phyloP scores from a whole-genome alignment of 768 basidiomycete genomes.

The Termitomyces sp. region DNA sequence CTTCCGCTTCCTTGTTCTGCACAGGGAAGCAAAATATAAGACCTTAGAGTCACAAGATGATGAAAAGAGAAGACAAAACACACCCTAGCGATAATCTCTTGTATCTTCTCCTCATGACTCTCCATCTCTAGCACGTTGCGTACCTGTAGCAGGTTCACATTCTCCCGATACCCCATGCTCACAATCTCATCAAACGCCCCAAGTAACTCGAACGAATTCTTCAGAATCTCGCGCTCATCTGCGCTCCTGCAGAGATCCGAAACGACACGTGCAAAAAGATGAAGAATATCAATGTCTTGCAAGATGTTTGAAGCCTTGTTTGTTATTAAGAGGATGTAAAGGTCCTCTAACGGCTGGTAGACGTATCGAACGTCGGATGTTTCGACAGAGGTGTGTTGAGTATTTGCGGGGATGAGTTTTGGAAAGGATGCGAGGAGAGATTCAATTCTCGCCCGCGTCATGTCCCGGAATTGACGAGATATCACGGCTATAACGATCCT shows the following conservation, averaged over 20 bases:
- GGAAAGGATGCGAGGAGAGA: constrained; percentile 95
- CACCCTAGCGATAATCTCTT: constrained; percentile 95
- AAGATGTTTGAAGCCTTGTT: constrained; percentile 99
- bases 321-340: constrained; percentile 95
- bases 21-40: neutral
- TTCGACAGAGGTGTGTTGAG: constrained; percentile 87
- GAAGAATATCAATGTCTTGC: constrained; percentile 95
- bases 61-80: constrained; percentile 17
- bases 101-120: constrained; percentile 91
- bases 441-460: constrained; percentile 90
- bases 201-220: constrained; percentile 89
- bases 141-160: constrained; percentile 74
- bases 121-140: constrained; percentile 82
- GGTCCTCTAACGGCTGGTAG: constrained; percentile 72
- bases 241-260: constrained; percentile 84
- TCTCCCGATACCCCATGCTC: constrained; percentile 80
- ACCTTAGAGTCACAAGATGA: neutral
- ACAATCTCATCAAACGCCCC: constrained; percentile 97
- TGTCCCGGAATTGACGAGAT: constrained; percentile 84
- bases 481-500: constrained; percentile 68
- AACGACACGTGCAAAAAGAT: constrained; percentile 87
- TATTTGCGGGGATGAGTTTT: constrained; percentile 91
- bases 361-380: too few relatives aligned
- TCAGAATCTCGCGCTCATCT: constrained; percentile 85
- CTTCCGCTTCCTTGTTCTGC: constrained; percentile 98